Evolutionary conservation across 345 rosid species (phyloP).

Genomic region (Adansonia digitata): DNA sequence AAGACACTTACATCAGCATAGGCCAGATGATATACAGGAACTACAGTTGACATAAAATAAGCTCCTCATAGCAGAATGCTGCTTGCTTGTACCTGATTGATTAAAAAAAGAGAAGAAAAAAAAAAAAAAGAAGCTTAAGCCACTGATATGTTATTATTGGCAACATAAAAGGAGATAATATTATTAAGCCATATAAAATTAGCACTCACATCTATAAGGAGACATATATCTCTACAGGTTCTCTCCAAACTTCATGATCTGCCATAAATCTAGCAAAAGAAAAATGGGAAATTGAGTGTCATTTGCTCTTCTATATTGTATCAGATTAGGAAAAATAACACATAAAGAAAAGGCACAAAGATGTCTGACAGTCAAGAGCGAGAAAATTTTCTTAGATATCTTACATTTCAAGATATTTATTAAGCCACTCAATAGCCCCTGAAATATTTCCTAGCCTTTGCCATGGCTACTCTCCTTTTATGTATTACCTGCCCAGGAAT

Average conservation of each 20-base stretch:
- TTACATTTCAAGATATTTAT: constrained; percentile 93
- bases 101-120: background rate
- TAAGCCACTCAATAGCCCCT: constrained; percentile 71
- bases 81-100: constrained; percentile 96
- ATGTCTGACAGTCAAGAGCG: background rate
- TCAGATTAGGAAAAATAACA: background rate
- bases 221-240: constrained; percentile 85
- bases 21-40: constrained; percentile 61
- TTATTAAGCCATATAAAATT: background rate
- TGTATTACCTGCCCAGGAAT: constrained; percentile 48
- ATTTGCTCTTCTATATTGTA: background rate
- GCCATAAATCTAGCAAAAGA: constrained; percentile 74
- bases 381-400: constrained; percentile 23
- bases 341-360: background rate
- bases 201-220: constrained; percentile 81
- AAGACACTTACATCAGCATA: constrained; percentile 64
- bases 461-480: constrained; percentile 87
- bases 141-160: constrained; percentile 1
- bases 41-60: constrained; percentile 74
- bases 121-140: constrained; percentile 5
- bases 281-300: background rate
- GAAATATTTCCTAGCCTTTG: constrained; percentile 79
- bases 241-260: constrained; percentile 99
- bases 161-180: constrained; percentile 2
- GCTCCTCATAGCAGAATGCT: constrained; percentile 96